Evolutionary conservation across 352 stramenopile genomes (phyloP), one percentile per base, ranked within the genome.

Genomic region (Phytophthora ramorum): DNA sequence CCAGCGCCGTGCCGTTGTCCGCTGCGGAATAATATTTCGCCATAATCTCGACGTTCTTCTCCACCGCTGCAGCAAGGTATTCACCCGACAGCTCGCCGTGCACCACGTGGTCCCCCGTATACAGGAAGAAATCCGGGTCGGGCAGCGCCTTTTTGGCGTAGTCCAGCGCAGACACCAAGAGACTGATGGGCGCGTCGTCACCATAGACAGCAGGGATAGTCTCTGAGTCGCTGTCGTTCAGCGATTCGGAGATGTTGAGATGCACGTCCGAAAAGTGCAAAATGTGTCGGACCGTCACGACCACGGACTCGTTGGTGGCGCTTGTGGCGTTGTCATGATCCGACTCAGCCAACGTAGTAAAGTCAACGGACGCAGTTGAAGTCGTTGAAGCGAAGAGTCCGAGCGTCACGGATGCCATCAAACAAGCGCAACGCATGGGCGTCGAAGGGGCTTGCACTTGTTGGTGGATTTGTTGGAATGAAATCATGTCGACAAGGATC

Each of bases 251-350:
- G 28, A 90, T 71, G 56, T 93, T 92, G 32, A 95, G 65, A 41
- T 95, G 83, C 13, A 93, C 84, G 50, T 95, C 86, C 16, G 84
- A 92, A 51, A 93, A 92, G 71, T 95, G 83, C 56, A 95, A 70
- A 62, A 95, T 93, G 37, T 82, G 69, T 14, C 58, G 53, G 16
- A 69, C 45, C n/a, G 20, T 56, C 53, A 40, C 4, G 30, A 44
- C 4, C 17, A 16, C 35, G 30, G 28, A 35, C n/a, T 48, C 41
- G 16, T 2, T 40, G 17, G 12, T 41, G 17, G 14, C 4, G 28
- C 12, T 46, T 20, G n/a, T 63, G 3, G 43, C 41, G 34, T 32
- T 64, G 17, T 35, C 30, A 28, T 10, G 13, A 14, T 65, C 50
- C 12, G 38, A 37, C 20, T 53, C n/a, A 3, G 40, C 26, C 19